A percentile compares a stretch with the other conserved stretches of the same genome.
Conservation (phyloP, 306 rosid species). For the Crataegus laevigata region DNA sequence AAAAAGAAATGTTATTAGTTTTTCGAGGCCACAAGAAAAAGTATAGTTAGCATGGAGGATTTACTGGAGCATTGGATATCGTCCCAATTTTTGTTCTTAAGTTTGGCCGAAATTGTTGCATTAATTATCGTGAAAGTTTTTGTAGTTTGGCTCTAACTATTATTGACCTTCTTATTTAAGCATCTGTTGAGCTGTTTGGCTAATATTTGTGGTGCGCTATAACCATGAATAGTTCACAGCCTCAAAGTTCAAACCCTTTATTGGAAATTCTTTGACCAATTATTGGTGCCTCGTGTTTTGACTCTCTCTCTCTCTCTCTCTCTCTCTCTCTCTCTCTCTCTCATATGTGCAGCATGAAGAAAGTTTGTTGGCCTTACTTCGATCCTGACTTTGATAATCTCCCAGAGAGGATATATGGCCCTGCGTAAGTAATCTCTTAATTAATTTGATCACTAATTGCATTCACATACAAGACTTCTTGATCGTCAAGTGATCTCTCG, state of each 20-base stretch:
- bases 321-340: background rate
- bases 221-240: background rate
- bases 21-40: too few relatives aligned
- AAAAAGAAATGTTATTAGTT: too few relatives aligned
- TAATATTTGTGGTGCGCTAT: background rate
- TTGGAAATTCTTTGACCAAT: background rate
- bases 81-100: background rate
- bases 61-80: background rate
- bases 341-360: conserved; percentile 42
- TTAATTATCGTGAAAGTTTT: background rate
- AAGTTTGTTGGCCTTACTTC: conserved; percentile 62
- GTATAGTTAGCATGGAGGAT: too few relatives aligned
- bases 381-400: conserved; percentile 69
- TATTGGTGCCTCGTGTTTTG: background rate
- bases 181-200: background rate
- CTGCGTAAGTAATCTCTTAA: conserved; percentile 36
- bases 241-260: background rate
- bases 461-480: background rate
- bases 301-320: background rate
- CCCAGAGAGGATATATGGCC: conserved; percentile 61
- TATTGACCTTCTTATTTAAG: background rate
- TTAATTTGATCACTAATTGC: too few relatives aligned
- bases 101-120: background rate
- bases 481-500: background rate
- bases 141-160: background rate